A percentile compares a stretch with the other conserved stretches of the same genome.
Conservation (phyloP, 2,329 filamentous ascomycete species). For the Fusarium keratoplasticum region DNA sequence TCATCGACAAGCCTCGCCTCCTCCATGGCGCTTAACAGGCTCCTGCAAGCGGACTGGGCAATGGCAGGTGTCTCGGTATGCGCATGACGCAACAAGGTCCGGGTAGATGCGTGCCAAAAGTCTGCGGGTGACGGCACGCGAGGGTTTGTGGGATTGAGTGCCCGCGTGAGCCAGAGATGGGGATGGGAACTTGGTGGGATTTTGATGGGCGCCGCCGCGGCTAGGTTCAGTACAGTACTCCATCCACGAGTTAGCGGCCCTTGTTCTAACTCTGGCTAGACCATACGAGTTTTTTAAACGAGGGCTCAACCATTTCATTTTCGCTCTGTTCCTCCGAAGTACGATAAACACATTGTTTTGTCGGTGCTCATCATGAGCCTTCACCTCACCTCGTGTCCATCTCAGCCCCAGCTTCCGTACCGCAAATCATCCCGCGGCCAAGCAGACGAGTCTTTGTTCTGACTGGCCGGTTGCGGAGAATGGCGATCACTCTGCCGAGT, state of each 20-base stretch:
- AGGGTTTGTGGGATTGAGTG: slow-evolving; percentile 33
- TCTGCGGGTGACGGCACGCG: slow-evolving; percentile 29
- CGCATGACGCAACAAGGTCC: slow-evolving; percentile 50
- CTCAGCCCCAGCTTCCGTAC: background rate
- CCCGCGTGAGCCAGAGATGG: slow-evolving; percentile 33
- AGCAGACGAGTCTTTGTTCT: slow-evolving; percentile 13
- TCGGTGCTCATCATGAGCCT: slow-evolving; percentile 14
- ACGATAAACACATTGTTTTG: background rate
- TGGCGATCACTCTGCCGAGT: slow-evolving; percentile 23
- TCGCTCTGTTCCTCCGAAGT: background rate
- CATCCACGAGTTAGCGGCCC: slow-evolving; percentile 18
- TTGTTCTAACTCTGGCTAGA: slow-evolving; percentile 34
- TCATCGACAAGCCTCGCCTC: slow-evolving; percentile 61
- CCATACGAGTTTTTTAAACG: slow-evolving; percentile 28
- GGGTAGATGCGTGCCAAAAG: slow-evolving; percentile 27
- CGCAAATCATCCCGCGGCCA: slow-evolving; percentile 20
- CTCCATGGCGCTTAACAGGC: slow-evolving; percentile 52
- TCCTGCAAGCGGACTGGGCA: slow-evolving; percentile 47
- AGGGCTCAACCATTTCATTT: slow-evolving; percentile 22
- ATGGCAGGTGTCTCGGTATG: slow-evolving; percentile 48
- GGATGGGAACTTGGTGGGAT: slow-evolving; percentile 25
- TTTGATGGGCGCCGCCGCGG: slow-evolving; percentile 22
- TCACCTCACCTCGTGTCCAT: slow-evolving; percentile 19
- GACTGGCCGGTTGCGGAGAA: slow-evolving; percentile 34
- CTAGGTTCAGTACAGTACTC: background rate